Evolutionary conservation across 2,329 filamentous ascomycete genomes (phyloP), one percentile per base, ranked within the genome.

Genomic region (Pestalotiopsis sp.): DNA sequence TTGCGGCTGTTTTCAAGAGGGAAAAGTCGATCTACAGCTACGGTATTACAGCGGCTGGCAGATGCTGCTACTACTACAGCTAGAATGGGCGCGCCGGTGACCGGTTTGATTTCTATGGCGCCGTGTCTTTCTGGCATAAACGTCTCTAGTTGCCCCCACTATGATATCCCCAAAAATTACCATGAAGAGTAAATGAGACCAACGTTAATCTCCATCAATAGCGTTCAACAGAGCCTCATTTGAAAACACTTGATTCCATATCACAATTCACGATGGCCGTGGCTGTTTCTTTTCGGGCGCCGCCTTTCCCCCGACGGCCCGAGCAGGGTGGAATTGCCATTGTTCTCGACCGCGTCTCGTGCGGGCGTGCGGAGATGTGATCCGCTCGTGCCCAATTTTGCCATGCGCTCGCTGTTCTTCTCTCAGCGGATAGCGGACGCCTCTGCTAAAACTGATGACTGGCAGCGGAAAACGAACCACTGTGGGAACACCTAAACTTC

Each of bases 171-270:
- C 13, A 36, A 62, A 36, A 66, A 9, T 60, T 66, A 27, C 65
- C 65, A 25, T 59, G 27, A 66, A 66, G 20, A 66, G 65, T 56
- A 66, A 59, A 41, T 61, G 65, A 66, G 65, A 66, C 14, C 36
- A 23, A 20, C 56, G 7, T 25, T 41, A 52, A 31, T 27, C 13
- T n/a, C 36, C 2, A 20, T 52, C 5, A 31, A 38, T 40, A 40
- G 31, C 27, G 25, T 20, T 62, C 59, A 62, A 62, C 17, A 62
- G 59, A 62, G 59, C 31, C 57, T 59, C 57, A 59, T 59, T 27
- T 4, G 17, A 27, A 36, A 20, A 3, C 4, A n/a, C 17, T 9
- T 52, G 45, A 52, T 52, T 52, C 45, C 45, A 52, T 52, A 52
- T 45, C n/a, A 62, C 6, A 14, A n/a, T 41, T 23, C 27, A 36